Evolutionary conservation across 2,329 filamentous ascomycete species (phyloP).

Genomic region (Neophaeococcomyces mojaviensis): DNA sequence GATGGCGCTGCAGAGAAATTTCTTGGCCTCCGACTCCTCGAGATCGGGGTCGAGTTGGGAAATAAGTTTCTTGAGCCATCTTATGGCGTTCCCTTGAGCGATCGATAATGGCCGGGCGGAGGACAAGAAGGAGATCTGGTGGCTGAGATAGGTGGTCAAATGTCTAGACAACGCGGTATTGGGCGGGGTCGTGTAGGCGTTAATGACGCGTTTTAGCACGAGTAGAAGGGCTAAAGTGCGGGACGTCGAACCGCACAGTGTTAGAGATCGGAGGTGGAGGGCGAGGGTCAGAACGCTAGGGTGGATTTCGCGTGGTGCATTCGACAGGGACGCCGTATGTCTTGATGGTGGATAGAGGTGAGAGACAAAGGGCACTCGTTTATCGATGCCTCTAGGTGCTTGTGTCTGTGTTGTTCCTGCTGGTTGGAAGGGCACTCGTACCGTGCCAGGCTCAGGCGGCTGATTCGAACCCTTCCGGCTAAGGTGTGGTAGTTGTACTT

Average conservation of each 20-base stretch:
- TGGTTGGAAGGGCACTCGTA: constrained; percentile 26
- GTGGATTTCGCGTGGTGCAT: constrained; percentile 66
- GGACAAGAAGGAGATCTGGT: constrained; percentile 90
- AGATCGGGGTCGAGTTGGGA: constrained; percentile 81
- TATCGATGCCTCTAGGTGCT: constrained; percentile 36
- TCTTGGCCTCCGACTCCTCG: constrained; percentile 74
- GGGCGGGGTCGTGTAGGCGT: constrained; percentile 82
- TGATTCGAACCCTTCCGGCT: constrained; percentile 27
- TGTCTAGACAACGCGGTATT: constrained; percentile 82
- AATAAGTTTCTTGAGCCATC: constrained; percentile 88
- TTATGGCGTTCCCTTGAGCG: constrained; percentile 93
- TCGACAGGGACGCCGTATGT: constrained; percentile 58
- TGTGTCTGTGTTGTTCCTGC: constrained; percentile 27
- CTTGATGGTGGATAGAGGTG: constrained; percentile 62
- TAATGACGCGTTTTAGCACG: constrained; percentile 89
- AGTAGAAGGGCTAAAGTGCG: constrained; percentile 79
- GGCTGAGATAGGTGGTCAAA: constrained; percentile 84
- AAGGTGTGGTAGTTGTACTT: constrained; percentile 23
- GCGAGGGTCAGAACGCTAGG: constrained; percentile 77
- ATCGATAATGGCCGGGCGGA: constrained; percentile 83
- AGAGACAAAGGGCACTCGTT: constrained; percentile 69
- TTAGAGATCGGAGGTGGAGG: constrained; percentile 82
- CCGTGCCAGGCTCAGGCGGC: constrained; percentile 18
- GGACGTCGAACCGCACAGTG: constrained; percentile 80
- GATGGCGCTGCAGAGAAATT: constrained; percentile 68